Percentiles rank a stretch among this genome's conserved stretches.
These are phyloP conservation scores for Ascocoryne sarcoides DNA, from an alignment of 2,329 filamentous ascomycete genomes.

Conservation along the genomic window DNA sequence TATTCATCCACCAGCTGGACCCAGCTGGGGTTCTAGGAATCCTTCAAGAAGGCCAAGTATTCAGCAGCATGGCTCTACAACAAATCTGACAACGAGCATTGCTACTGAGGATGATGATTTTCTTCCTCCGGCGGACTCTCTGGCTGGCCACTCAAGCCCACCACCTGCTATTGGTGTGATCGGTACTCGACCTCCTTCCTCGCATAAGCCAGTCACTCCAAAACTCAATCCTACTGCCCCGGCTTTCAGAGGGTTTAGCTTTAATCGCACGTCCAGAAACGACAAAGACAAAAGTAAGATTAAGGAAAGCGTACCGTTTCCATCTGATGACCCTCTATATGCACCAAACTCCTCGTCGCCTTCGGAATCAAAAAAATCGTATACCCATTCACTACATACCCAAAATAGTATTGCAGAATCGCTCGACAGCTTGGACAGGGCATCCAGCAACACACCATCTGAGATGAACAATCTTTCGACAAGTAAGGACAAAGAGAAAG, in stretches of 20 bases:
- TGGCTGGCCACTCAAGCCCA: constrained; percentile 43
- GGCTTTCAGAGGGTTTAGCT: constrained; percentile 64
- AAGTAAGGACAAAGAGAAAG: constrained; percentile 35
- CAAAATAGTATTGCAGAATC: constrained; percentile 48
- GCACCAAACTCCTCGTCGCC: constrained; percentile 31
- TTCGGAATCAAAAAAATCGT: constrained; percentile 45
- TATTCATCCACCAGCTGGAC: constrained; percentile 16
- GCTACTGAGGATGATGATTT: constrained; percentile 58
- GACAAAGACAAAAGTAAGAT: constrained; percentile 33
- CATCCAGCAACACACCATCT: constrained; percentile 47
- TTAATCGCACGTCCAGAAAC: constrained; percentile 42
- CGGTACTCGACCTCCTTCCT: constrained; percentile 58
- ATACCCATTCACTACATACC: constrained; percentile 48
- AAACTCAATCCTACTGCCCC: constrained; percentile 82
- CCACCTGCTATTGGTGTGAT: constrained; percentile 59
- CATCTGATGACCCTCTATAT: constrained; percentile 28
- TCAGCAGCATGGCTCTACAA: constrained; percentile 61
- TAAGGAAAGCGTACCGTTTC: constrained; percentile 32
- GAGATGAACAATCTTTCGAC: constrained; percentile 38
- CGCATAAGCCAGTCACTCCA: constrained; percentile 42
- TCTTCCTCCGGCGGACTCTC: constrained; percentile 42
- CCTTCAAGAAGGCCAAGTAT: constrained; percentile 75
- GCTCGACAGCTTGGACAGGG: constrained; percentile 38
- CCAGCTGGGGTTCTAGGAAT: constrained; percentile 61
- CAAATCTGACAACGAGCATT: constrained; percentile 49